These are phyloP conservation scores for Hondaea fermentalgiana DNA, from an alignment of 108 stramenopile species.

Conservation along the genomic window DNA sequence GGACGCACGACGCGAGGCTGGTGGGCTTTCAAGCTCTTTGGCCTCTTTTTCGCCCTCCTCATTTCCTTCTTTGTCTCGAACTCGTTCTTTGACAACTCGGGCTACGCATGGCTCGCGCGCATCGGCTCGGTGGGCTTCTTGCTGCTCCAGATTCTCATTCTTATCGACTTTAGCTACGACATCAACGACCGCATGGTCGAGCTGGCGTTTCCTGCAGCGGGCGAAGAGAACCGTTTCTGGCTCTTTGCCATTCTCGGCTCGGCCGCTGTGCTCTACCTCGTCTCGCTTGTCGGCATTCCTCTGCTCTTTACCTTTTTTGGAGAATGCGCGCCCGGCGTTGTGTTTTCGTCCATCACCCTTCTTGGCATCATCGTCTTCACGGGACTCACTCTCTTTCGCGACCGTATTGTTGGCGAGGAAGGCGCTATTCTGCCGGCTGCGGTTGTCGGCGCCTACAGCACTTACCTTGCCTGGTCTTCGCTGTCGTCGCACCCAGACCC, in stretches of 20 bases:
- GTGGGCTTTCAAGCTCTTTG: slow-evolving; percentile 17
- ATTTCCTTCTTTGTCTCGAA: not conserved
- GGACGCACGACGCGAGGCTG: not conserved
- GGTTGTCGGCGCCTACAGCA: not conserved
- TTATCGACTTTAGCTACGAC: slow-evolving; percentile 14
- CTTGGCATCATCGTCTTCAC: not conserved
- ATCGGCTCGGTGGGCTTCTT: not conserved
- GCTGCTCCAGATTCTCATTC: not conserved
- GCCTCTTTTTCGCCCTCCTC: not conserved
- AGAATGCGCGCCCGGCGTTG: not conserved
- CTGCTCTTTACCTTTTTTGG: not conserved
- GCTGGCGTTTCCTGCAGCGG: not conserved
- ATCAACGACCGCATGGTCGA: not conserved
- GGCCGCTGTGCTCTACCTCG: not conserved
- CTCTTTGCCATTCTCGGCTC: not conserved
- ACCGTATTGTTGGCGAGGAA: not conserved
- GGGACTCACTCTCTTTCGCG: not conserved
- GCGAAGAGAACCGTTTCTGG: not conserved
- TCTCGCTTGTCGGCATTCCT: not conserved
- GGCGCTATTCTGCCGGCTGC: not conserved
- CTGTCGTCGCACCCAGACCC: not conserved
- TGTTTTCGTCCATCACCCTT: not conserved
- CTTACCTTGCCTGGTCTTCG: not conserved
- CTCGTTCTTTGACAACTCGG: slow-evolving; percentile 13
- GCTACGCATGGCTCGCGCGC: slow-evolving; percentile 18